These are phyloP conservation scores for Hansenula anomala DNA, from an alignment of 1,139 yeast genomes.

Conservation along the genomic window DNA sequence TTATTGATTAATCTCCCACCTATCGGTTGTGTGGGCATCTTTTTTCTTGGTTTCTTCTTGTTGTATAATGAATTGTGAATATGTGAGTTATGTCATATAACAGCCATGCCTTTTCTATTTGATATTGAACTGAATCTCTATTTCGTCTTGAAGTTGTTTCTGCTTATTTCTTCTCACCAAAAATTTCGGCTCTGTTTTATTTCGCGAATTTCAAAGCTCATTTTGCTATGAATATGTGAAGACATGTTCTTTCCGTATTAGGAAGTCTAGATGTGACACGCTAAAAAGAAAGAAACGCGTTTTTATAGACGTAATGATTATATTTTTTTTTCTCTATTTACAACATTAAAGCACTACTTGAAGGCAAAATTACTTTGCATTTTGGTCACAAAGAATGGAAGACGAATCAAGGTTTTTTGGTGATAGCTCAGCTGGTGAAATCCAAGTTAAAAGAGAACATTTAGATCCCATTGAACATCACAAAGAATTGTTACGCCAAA, in stretches of 20 bases:
- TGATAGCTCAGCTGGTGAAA: background rate
- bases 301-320: too few species aligned
- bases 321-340: too few species aligned
- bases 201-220: too few species aligned
- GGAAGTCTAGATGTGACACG: background rate
- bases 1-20: background rate
- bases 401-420: slow-evolving; percentile 10
- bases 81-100: background rate
- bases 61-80: background rate
- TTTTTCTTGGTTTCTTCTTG: background rate
- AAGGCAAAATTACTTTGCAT: too few species aligned
- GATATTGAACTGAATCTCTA: too few species aligned
- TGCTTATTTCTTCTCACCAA: too few species aligned
- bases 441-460: background rate
- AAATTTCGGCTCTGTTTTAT: too few species aligned
- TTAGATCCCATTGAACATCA: slow-evolving; percentile 2
- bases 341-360: too few species aligned
- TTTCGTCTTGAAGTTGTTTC: too few species aligned
- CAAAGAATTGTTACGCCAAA: background rate
- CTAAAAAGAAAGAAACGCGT: background rate
- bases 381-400: background rate
- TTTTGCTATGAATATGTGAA: too few species aligned
- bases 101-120: background rate
- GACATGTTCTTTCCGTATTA: background rate
- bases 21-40: background rate